Conservation (phyloP, 108 stramenopile species). For the Aurantiochytrium sp. region DNA sequence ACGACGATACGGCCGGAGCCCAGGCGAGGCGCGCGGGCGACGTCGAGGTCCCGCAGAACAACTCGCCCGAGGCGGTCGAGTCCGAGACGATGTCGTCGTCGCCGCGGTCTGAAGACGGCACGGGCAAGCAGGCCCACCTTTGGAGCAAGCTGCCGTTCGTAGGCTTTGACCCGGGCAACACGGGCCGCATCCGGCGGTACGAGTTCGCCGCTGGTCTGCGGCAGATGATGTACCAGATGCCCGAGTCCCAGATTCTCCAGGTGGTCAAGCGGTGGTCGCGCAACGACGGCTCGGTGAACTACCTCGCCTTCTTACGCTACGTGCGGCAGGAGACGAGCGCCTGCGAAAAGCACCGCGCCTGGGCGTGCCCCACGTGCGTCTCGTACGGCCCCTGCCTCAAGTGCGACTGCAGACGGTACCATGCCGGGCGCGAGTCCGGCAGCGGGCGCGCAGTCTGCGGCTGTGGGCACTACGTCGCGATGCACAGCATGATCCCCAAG, state of each 20-base stretch:
- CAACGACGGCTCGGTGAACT: neutral
- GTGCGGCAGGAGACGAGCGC: neutral
- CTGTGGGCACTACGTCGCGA: slow-evolving; percentile 21
- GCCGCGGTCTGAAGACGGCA: no score
- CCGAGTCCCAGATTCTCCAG: neutral
- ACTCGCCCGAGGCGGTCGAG: no score
- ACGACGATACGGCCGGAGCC: neutral
- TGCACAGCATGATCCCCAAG: neutral
- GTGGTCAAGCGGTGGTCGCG: slow-evolving; percentile 15
- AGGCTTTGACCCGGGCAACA: neutral
- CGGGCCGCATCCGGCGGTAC: neutral
- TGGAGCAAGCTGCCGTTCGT: slow-evolving; percentile 21
- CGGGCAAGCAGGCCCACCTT: neutral
- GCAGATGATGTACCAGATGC: neutral
- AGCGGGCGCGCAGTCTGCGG: neutral
- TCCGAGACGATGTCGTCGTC: no score
- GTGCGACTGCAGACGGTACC: neutral
- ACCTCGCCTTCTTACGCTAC: neutral
- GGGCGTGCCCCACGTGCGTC: slow-evolving; percentile 13
- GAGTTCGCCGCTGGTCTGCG: neutral
- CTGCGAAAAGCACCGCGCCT: neutral
- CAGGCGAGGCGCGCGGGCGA: no score
- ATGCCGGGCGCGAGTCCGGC: neutral
- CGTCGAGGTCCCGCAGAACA: no score
- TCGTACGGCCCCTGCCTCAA: neutral